Base-by-base conservation (phyloP, 129 eudicot genomes). In the Deinandra increscens region DNA sequence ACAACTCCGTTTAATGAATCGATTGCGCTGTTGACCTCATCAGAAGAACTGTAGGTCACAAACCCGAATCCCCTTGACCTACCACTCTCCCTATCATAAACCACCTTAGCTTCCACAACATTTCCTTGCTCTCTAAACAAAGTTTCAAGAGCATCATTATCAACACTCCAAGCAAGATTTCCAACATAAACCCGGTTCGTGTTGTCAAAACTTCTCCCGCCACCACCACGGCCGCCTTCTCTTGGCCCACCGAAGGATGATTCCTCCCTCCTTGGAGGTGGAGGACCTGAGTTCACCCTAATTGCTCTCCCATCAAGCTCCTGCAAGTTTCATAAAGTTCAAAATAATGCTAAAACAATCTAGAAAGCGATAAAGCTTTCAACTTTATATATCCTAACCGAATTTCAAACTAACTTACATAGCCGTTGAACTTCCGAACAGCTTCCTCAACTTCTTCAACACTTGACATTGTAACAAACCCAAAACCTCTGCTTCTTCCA, bases 11-110 rank as follows among this genome's bases (percentile, higher is more conserved):
- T 81, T 81, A 93, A 75, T n/a, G 86, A 70, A 46, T 86, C 83
- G 62, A 93, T 80, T 4, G 98, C 98, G 60, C 75, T 79, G 60
- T 83, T 77, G 81, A 93, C 98, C 83, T 93, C 98, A 20, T 84
- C 86, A 17, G 98, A 73, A 42, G 88, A 81, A 66, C 88, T 74
- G 67, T 71, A 87, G 13, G 98, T 89, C 42, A 93, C 98, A 75
- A 93, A 93, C 41, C 98, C 98, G 20, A 93, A 93, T 17, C 98
- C 98, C 87, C 92, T 86, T 60, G 98, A 93, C 39, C 91, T 85
- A 41, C 98, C 96, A 75, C 91, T 89, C 13, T 93, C 95, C 83
- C 96, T 84, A 82, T 93, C 98, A 43, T 81, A 89, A 26, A 93
- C 94, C 6, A 93, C 98, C 82, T 76, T 86, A 20, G 96, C 96